Evolutionary conservation across 2,329 filamentous ascomycete genomes (phyloP), one percentile per base, ranked within the genome.

Genomic region (Talaromyces sp.): DNA sequence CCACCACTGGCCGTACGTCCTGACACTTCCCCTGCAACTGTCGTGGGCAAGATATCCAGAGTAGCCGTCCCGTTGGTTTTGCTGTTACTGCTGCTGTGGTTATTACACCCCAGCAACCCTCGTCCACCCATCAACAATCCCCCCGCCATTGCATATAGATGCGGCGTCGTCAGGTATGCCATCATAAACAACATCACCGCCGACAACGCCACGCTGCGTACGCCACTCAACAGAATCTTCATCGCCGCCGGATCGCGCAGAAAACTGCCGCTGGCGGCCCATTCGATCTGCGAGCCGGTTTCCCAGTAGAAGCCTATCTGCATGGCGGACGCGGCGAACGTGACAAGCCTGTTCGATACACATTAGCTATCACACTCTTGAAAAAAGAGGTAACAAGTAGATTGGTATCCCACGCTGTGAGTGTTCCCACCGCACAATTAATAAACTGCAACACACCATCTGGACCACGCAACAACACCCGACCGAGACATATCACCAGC

Each of bases 281-380:
- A 77, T 63, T 72, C 70, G 55, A 77, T 72, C 61, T 77, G 74
- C 35, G 71, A 71, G 8, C 74, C 74, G 1, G 74, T 77, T 60
- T 76, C 72, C 55, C 74, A 63, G 61, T 73, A 76, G 65, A 77
- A 76, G 35, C 71, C 71, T 56, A 76, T 71, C 60, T 74, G 72
- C 14, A 70, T 65, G 31, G 74, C 70, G 11, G 73, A 69, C 2
- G 72, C 69, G 24, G 65, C 69, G 57, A 69, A 69, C 9, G 72
- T 70, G 27, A 72, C 53, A 17, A 72, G 43, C 9, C 72, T 74
- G 55, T 35, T 14, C 1, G 7, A 14, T 6, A 17, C 6, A 14
- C 12, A 6, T 35, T 35, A 35, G 32, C 32, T 7, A 35, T 4
- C 62, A 74, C 72, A 69, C 65, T n/a, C n/a, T n/a, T n/a, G n/a